A percentile compares a stretch with the other conserved stretches of the same genome.
Conservation (phyloP, 148 eudicot species). For the Rhododendron ferrugineum region DNA sequence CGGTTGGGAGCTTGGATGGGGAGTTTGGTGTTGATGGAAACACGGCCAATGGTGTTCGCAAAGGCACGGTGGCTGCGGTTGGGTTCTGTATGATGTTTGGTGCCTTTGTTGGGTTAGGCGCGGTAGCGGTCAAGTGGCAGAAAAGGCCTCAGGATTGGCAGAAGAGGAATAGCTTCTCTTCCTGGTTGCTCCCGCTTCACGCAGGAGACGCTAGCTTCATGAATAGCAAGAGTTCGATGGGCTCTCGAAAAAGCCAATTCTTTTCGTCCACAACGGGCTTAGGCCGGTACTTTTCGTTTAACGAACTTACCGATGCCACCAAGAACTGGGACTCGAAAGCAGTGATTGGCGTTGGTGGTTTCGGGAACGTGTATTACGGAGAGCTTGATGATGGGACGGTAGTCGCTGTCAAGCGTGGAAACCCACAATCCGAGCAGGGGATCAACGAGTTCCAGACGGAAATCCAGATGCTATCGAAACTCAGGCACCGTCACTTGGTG, state of each 20-base stretch:
- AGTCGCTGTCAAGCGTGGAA: slow-evolving; percentile 45
- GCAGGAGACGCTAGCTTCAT: slow-evolving; percentile 34
- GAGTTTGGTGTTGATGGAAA: slow-evolving; percentile 27
- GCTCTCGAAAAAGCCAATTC: slow-evolving; percentile 24
- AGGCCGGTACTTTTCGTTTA: slow-evolving; percentile 35
- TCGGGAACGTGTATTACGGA: slow-evolving; percentile 47
- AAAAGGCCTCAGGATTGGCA: slow-evolving; percentile 31
- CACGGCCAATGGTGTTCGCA: background rate
- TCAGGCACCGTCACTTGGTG: slow-evolving; percentile 48
- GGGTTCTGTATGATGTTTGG: slow-evolving; percentile 32
- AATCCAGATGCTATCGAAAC: slow-evolving; percentile 42
- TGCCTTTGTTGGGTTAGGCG: slow-evolving; percentile 26
- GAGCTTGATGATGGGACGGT: slow-evolving; percentile 34
- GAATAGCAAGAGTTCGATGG: slow-evolving; percentile 23
- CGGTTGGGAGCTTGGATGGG: slow-evolving; percentile 44
- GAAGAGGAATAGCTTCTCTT: slow-evolving; percentile 36
- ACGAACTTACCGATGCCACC: slow-evolving; percentile 35
- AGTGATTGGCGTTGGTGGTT: slow-evolving; percentile 49
- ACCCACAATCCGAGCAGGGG: slow-evolving; percentile 48
- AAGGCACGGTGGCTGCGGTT: slow-evolving; percentile 27
- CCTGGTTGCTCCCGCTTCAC: slow-evolving; percentile 48
- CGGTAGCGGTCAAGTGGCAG: slow-evolving; percentile 21
- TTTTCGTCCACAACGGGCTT: slow-evolving; percentile 29
- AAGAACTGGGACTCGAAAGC: slow-evolving; percentile 41
- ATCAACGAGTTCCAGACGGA: slow-evolving; percentile 50